Evolutionary conservation across 371 early-diverging fungal genomes (phyloP), one percentile per base, ranked within the genome.

Genomic region (Mortierella sp.): DNA sequence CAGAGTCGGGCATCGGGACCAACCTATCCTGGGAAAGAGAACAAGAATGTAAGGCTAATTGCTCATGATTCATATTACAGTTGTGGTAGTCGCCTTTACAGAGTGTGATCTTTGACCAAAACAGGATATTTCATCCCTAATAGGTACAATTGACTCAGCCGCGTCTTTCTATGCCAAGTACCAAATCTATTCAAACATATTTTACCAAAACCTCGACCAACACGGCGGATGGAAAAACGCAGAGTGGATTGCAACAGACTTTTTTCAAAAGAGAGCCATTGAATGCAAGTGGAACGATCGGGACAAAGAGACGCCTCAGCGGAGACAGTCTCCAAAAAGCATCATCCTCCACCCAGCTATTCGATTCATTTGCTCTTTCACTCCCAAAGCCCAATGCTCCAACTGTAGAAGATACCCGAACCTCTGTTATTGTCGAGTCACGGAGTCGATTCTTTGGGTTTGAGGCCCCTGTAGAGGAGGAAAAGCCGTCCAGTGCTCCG

Each of bases 371-470:
- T 11, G 14, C 19, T 18, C 0, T 2, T 15, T 18, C 57, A 15
- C 14, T 21, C 15, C 37, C 37, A 57, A 37, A 26, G 4, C 57
- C 18, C 18, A 57, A 23, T 6, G n/a, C 47, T 21, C 12, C 29
- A 16, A n/a, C 28, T 11, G 21, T 7, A 4, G 28, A 29, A 4
- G 18, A 19, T 30, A 43, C 19, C 12, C 16, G 12, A 26, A 4
- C 37, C 1, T 26, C 25, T 11, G 60, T 66, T 1, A 44, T 69
- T 16, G 66, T 77, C 1, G 79, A 72, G 28, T 52, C 72, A 18
- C 56, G 63, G 14, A 77, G 79, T 45, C 68, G 79, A 21, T 77
- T 69, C 64, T 77, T 77, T 66, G 72, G 72, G n/a, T 57, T 66
- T n/a, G 70, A 60, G 0, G 11, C 53, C 15, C 11, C 21, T 4